phyloP scores from a whole-genome alignment of 192 early-diverging fungal species.

The Lobulomyces angularis region DNA sequence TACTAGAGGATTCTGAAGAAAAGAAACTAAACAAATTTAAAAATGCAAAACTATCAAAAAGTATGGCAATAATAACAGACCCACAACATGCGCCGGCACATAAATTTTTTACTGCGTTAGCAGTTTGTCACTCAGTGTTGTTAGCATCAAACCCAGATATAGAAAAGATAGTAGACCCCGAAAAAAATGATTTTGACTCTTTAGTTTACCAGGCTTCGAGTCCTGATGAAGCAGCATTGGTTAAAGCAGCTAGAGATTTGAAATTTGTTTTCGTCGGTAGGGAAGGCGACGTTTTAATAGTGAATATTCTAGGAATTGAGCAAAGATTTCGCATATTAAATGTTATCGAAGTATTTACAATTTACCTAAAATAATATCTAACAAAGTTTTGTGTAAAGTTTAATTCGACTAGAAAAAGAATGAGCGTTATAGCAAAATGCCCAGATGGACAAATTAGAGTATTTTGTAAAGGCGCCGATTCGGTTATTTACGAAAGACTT shows the following conservation, averaged over 20 bases:
- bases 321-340: constrained; percentile 40
- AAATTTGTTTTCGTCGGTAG: constrained; percentile 73
- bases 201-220: constrained; percentile 86
- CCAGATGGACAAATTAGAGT: constrained; percentile 60
- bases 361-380: neutral
- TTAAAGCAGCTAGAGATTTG: constrained; percentile 69
- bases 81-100: constrained; percentile 36
- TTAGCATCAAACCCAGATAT: constrained; percentile 42
- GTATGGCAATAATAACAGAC: constrained; percentile 35
- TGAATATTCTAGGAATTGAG: constrained; percentile 64
- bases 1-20: constrained; percentile 2
- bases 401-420: constrained; percentile 89
- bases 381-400: constrained; percentile 43
- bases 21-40: constrained; percentile 16
- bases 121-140: constrained; percentile 83
- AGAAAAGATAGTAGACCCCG: constrained; percentile 9
- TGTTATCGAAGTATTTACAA: constrained; percentile 17
- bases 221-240: constrained; percentile 89
- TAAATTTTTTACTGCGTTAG: constrained; percentile 70
- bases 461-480: constrained; percentile 90
- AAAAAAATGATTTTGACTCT: constrained; percentile 4
- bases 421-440: constrained; percentile 78
- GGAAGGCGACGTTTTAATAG: constrained; percentile 47
- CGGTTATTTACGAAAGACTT: constrained; percentile 77
- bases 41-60: constrained; percentile 52